Base-by-base conservation (phyloP, 1,284 basidiomycete species). In the Ceratobasidium sp. region DNA sequence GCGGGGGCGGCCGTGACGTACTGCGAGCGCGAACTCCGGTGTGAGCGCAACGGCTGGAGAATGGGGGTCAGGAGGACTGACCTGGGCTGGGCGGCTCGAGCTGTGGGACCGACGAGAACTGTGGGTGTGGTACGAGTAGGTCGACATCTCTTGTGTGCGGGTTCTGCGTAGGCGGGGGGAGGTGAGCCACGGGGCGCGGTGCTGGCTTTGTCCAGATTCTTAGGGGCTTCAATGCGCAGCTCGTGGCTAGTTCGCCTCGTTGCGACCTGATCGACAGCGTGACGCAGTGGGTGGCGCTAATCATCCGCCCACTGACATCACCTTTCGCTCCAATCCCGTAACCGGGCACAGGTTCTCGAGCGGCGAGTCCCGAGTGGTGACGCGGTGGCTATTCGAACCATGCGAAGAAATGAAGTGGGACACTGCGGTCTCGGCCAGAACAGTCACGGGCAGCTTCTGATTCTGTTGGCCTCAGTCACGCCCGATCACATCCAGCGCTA, bases 71-170 rank as follows among this genome's bases (percentile, higher is more conserved):
- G 24, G 59, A 16, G 24, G 27, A 14, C 68, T 71, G 43, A 61
- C 68, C 68, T 69, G 53, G n/a, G 46, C 68, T 5, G 68, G 68
- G 41, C 68, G 39, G 22, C 68, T 71, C n/a, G 68, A 71, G 24
- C 68, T 71, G 54, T 71, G 68, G 29, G 68, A 71, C 22, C 56
- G 68, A 31, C 68, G 68, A 29, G 68, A 71, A 34, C 54, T 71
- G 41, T 58, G 54, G 2, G 66, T 69, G 29, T 71, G 56, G 34
- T 71, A 24, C 14, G 68, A 71, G 19, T 61, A 61, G 27, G 54
- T 71, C 39, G 68, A 71, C 68, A 71, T 71, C 1, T 16, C 43
- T 53, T 22, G 51, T 61, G 59, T 19, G 49, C 16, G 41, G 53
- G 37, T 27, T n/a, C n/a, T n/a, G n/a, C n/a, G 51, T 19, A 11